These are phyloP conservation scores for Pythium scleroteichum DNA, from an alignment of 352 stramenopile species.

Conservation along the genomic window DNA sequence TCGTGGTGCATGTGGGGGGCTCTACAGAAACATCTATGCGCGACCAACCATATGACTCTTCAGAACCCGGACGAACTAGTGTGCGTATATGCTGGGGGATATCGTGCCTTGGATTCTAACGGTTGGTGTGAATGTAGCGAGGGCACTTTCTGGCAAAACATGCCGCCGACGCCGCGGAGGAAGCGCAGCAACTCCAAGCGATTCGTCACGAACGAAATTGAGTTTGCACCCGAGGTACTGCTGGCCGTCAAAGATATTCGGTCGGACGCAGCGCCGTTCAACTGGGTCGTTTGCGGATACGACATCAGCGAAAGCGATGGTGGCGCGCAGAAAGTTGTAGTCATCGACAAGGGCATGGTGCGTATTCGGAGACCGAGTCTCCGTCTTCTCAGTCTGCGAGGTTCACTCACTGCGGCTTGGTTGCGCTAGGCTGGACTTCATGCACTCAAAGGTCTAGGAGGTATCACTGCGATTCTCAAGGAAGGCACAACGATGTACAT, in stretches of 20 bases:
- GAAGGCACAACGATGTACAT: constrained; percentile 88
- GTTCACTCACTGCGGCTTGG: neutral
- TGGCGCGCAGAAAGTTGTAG: constrained; percentile 63
- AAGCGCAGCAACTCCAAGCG: constrained; percentile 68
- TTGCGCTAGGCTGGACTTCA: constrained; percentile 71
- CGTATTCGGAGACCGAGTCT: neutral
- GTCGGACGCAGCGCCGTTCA: constrained; percentile 76
- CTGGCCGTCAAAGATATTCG: constrained; percentile 79
- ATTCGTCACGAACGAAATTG: constrained; percentile 82
- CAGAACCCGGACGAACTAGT: constrained; percentile 76
- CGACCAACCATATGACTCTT: constrained; percentile 73
- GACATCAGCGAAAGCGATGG: constrained; percentile 63
- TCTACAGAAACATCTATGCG: constrained; percentile 75
- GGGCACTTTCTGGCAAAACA: constrained; percentile 52
- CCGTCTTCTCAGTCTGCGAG: too few species aligned
- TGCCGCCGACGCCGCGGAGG: constrained; percentile 55
- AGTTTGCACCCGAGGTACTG: constrained; percentile 72
- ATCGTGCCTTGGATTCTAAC: too few species aligned
- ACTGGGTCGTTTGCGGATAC: constrained; percentile 86
- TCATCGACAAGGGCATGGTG: constrained; percentile 87
- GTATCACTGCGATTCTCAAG: constrained; percentile 71
- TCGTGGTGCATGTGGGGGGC: too few species aligned
- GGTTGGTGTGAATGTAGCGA: constrained; percentile 44
- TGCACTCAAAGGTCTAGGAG: constrained; percentile 79
- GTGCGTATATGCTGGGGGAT: constrained; percentile 40